Percentiles rank a stretch among this genome's conserved stretches.
Evolutionary conservation across 768 basidiomycete genomes (phyloP).

Genomic region (Albatrellus ellisii): DNA sequence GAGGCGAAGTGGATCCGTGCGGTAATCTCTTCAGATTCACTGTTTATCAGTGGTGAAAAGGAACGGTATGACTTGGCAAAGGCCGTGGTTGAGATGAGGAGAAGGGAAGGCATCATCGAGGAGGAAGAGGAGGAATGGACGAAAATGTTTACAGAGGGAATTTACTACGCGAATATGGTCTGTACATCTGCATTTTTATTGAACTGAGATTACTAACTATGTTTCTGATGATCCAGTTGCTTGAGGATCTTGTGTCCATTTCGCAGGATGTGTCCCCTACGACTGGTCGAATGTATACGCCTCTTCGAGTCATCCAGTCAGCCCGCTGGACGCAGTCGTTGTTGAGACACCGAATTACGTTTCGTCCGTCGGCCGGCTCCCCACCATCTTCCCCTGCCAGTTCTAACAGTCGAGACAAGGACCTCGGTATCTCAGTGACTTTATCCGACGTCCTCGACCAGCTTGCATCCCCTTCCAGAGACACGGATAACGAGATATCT

Average conservation of each 20-base stretch:
- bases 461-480: conserved; percentile 16
- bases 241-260: conserved; percentile 68
- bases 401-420: conserved; percentile 32
- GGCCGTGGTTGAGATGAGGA: conserved; percentile 60
- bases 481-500: conserved; percentile 18
- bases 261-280: conserved; percentile 64
- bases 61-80: conserved; percentile 73
- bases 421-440: conserved; percentile 49
- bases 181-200: conserved; percentile 13
- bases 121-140: conserved; percentile 63
- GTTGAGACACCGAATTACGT: conserved; percentile 46
- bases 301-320: conserved; percentile 51
- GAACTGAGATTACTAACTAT: conserved; percentile 4
- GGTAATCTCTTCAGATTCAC: conserved; percentile 60
- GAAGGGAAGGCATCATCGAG: conserved; percentile 35
- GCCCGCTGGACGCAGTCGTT: conserved; percentile 72
- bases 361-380: conserved; percentile 18
- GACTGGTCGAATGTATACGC: conserved; percentile 57
- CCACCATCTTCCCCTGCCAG: conserved; percentile 25
- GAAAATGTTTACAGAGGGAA: conserved; percentile 58
- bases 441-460: conserved; percentile 36
- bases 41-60: conserved; percentile 69
- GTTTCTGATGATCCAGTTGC: conserved; percentile 30
- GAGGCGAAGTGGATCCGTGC: conserved; percentile 62
- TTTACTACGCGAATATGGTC: conserved; percentile 85